phyloP scores from a whole-genome alignment of 2,329 filamentous ascomycete genomes.

The Neonectria faginata region DNA sequence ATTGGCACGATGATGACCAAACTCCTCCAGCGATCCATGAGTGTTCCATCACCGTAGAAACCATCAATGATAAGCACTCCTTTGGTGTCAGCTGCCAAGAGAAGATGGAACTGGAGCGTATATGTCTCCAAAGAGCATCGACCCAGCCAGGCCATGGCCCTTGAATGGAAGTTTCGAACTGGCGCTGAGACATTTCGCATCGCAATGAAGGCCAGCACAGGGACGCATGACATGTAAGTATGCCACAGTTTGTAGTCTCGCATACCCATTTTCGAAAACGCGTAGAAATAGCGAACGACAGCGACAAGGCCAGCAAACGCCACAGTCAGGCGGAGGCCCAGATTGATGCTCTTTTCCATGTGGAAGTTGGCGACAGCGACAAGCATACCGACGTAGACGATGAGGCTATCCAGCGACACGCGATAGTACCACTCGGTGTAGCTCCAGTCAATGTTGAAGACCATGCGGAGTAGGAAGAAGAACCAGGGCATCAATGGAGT shows the following conservation, averaged over 20 bases:
- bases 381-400: constrained; percentile 68
- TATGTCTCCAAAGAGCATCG: constrained; percentile 69
- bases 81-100: constrained; percentile 68
- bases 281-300: neutral
- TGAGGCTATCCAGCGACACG: constrained; percentile 63
- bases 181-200: constrained; percentile 59
- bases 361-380: constrained; percentile 45
- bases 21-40: constrained; percentile 41
- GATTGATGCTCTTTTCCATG: constrained; percentile 32
- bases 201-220: constrained; percentile 63
- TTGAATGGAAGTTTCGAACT: constrained; percentile 46
- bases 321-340: constrained; percentile 39
- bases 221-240: constrained; percentile 65
- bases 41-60: constrained; percentile 35
- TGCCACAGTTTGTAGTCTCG: constrained; percentile 62
- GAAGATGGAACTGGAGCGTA: constrained; percentile 70
- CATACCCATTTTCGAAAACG: neutral
- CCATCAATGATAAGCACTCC: constrained; percentile 51
- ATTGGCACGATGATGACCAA: constrained; percentile 40
- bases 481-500: constrained; percentile 38
- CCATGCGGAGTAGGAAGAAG: constrained; percentile 48
- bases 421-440: constrained; percentile 62
- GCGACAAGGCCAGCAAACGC: constrained; percentile 49
- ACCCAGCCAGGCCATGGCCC: constrained; percentile 64
- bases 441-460: constrained; percentile 62